Conservation (phyloP, 352 stramenopile species). For the Vaucheria bursata region DNA sequence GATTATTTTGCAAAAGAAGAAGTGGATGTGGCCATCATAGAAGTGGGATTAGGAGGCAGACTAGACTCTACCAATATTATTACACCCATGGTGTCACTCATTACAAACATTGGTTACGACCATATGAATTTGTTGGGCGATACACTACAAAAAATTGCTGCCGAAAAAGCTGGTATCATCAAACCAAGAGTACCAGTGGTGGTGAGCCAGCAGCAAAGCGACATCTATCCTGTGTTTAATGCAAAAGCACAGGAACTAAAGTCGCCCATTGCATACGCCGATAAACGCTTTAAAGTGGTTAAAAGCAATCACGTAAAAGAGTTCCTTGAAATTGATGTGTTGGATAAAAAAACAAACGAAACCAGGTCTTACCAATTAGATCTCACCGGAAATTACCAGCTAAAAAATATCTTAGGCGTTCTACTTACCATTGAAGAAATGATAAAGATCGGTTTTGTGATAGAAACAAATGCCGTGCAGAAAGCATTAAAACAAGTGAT, state of each 20-base stretch:
- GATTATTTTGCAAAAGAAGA: slow-evolving; percentile 11
- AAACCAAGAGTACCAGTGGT: slow-evolving; percentile 78
- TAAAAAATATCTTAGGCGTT: not conserved
- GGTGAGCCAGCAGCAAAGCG: slow-evolving; percentile 48
- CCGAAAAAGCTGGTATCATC: slow-evolving; percentile 89
- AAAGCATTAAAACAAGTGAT: not conserved
- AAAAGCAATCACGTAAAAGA: not conserved
- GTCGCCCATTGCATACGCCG: not conserved
- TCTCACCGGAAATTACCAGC: not conserved
- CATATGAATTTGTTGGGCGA: slow-evolving; percentile 89
- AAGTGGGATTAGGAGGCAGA: slow-evolving; percentile 90
- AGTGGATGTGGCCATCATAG: slow-evolving; percentile 67
- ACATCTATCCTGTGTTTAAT: not conserved
- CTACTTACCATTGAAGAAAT: not conserved
- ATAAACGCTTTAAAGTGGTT: not conserved
- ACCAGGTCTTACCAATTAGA: not conserved
- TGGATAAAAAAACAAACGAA: not conserved
- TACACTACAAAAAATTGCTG: slow-evolving; percentile 82
- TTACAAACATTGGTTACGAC: slow-evolving; percentile 87
- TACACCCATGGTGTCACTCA: slow-evolving; percentile 73
- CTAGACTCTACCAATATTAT: slow-evolving; percentile 96
- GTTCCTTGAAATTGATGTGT: not conserved
- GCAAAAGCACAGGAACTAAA: not conserved
- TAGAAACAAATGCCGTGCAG: not conserved
- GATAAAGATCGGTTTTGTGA: not conserved